Conservation (phyloP, 2,329 filamentous ascomycete species). For the Tolypocladium pustulatum region DNA sequence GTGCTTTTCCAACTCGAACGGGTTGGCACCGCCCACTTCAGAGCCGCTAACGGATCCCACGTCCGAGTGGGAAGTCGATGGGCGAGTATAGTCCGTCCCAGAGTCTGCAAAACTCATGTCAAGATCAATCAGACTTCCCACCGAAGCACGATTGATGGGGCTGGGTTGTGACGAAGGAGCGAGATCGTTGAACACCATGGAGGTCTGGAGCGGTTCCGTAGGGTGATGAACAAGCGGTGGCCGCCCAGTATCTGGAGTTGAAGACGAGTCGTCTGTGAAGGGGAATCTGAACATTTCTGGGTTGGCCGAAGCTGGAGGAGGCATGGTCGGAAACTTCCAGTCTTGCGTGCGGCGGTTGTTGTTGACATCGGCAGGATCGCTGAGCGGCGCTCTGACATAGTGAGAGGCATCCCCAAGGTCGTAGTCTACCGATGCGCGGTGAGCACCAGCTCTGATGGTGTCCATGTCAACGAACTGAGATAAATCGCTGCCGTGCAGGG, state of each 20-base stretch:
- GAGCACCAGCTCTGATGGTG: slow-evolving; percentile 43
- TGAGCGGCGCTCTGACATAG: slow-evolving; percentile 40
- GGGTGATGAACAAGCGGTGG: slow-evolving; percentile 38
- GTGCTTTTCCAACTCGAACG: slow-evolving; percentile 55
- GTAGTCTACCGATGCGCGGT: slow-evolving; percentile 37
- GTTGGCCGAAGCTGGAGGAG: slow-evolving; percentile 38
- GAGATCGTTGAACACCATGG: slow-evolving; percentile 30
- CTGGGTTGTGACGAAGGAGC: slow-evolving; percentile 22
- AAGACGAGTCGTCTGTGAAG: slow-evolving; percentile 23
- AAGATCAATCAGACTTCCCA: slow-evolving; percentile 40
- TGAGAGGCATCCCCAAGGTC: slow-evolving; percentile 29
- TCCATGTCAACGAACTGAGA: slow-evolving; percentile 51
- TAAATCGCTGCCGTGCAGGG: slow-evolving; percentile 43
- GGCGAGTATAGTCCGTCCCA: slow-evolving; percentile 38
- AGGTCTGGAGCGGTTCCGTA: slow-evolving; percentile 37
- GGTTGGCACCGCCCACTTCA: slow-evolving; percentile 42
- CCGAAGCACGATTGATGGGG: slow-evolving; percentile 28
- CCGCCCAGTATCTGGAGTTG: slow-evolving; percentile 21
- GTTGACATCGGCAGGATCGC: slow-evolving; percentile 46
- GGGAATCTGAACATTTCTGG: slow-evolving; percentile 42
- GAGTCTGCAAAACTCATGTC: slow-evolving; percentile 45
- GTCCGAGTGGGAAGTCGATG: slow-evolving; percentile 51
- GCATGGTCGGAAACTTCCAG: slow-evolving; percentile 48
- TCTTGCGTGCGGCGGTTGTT: slow-evolving; percentile 41
- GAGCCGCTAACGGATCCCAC: slow-evolving; percentile 45